Conservation (phyloP, 768 basidiomycete species). For the Naganishia kalamii region DNA sequence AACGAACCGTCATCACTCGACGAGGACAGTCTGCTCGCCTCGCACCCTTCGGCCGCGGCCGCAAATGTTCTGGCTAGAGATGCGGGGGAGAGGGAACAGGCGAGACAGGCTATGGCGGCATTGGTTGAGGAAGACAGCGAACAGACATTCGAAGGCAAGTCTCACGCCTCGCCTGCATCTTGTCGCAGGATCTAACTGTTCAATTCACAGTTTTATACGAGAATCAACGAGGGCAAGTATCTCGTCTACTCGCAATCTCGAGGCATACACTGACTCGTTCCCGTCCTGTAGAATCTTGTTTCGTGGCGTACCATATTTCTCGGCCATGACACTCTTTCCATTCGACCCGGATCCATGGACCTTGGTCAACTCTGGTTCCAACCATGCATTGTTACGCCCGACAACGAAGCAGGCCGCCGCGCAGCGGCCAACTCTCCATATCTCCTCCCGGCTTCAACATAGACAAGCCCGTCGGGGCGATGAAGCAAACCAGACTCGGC, state of each 20-base stretch:
- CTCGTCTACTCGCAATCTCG: neutral
- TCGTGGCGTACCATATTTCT: constrained; percentile 19
- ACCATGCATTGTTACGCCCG: neutral
- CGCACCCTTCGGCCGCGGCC: neutral
- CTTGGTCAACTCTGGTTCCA: neutral
- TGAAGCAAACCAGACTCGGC: no score
- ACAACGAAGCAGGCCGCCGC: neutral
- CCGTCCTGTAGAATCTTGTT: constrained; percentile 14
- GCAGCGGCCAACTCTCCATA: neutral
- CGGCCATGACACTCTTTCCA: constrained; percentile 16
- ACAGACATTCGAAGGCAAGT: neutral
- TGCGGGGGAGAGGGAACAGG: neutral
- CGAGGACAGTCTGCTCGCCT: no score
- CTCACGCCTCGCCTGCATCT: neutral
- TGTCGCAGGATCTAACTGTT: neutral
- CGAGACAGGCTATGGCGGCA: neutral
- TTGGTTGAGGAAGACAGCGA: neutral
- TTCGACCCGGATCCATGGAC: constrained; percentile 21
- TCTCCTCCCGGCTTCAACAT: neutral
- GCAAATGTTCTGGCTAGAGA: neutral
- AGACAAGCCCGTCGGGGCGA: no score
- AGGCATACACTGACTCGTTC: neutral
- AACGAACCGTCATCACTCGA: no score
- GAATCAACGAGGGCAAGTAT: constrained; percentile 24
- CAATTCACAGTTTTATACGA: constrained; percentile 20